phyloP scores from a whole-genome alignment of 192 early-diverging fungal genomes.

The Jimgerdemannia flammicorona region DNA sequence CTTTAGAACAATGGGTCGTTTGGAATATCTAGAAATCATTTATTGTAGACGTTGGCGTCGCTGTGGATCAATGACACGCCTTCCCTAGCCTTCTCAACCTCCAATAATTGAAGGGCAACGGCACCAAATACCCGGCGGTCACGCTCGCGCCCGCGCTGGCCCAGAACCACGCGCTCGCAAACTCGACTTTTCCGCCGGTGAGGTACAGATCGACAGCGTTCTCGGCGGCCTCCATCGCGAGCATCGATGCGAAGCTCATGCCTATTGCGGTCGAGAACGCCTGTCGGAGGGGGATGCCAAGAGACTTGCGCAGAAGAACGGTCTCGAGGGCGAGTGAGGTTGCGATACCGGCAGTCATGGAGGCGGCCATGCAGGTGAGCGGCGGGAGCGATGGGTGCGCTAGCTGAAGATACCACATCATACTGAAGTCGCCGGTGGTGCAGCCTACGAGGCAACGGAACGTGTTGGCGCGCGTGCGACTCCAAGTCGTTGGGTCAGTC shows the following conservation, averaged over 20 bases:
- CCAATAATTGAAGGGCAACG: slow-evolving; percentile 57
- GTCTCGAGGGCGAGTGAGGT: slow-evolving; percentile 50
- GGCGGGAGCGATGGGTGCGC: slow-evolving; percentile 38
- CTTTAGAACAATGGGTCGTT: too few relatives aligned
- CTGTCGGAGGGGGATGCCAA: slow-evolving; percentile 17
- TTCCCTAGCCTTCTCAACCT: slow-evolving; percentile 44
- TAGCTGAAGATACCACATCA: slow-evolving; percentile 48
- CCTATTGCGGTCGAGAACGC: slow-evolving; percentile 53
- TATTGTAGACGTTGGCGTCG: neutral
- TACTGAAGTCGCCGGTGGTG: slow-evolving; percentile 46
- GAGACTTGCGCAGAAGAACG: slow-evolving; percentile 29
- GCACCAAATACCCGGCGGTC: slow-evolving; percentile 41
- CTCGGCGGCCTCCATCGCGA: slow-evolving; percentile 51
- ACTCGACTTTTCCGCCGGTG: slow-evolving; percentile 42
- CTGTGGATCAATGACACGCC: slow-evolving; percentile 51
- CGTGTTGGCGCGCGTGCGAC: too few relatives aligned
- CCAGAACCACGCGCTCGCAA: slow-evolving; percentile 45
- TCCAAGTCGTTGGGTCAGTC: too few relatives aligned
- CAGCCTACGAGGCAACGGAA: slow-evolving; percentile 53
- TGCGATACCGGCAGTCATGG: slow-evolving; percentile 45
- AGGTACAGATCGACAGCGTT: slow-evolving; percentile 50
- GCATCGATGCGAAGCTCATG: slow-evolving; percentile 54
- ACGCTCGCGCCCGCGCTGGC: slow-evolving; percentile 30
- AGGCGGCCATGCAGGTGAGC: slow-evolving; percentile 29
- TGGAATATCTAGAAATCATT: too few relatives aligned